Evolutionary conservation across 345 rosid species (phyloP).

Genomic region (Raphanus raphanistrum): DNA sequence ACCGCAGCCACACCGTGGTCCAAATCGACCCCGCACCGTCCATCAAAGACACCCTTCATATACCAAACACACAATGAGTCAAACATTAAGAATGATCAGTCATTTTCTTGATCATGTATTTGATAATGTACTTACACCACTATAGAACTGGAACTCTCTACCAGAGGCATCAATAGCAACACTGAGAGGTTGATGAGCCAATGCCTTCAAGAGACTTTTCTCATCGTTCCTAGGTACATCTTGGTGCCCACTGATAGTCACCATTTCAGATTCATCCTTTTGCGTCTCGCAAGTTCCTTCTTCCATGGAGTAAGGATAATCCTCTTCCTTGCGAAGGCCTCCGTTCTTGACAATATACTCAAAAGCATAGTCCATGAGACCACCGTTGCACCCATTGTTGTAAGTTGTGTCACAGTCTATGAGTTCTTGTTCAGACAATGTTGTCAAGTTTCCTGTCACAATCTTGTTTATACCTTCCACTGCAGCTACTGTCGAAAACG

Average conservation of each 20-base stretch:
- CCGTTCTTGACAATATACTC: constrained; percentile 66
- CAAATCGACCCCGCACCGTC: constrained; percentile 61
- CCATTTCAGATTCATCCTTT: constrained; percentile 62
- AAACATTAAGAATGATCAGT: background rate
- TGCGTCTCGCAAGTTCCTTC: constrained; percentile 57
- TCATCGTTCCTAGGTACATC: constrained; percentile 74
- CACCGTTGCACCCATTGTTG: constrained; percentile 89
- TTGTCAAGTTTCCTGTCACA: constrained; percentile 63
- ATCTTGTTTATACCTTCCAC: constrained; percentile 87
- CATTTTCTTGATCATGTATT: background rate
- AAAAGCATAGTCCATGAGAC: constrained; percentile 88
- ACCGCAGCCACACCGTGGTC: constrained; percentile 85
- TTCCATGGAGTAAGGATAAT: constrained; percentile 70
- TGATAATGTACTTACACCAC: constrained; percentile 51
- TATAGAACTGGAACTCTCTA: constrained; percentile 68
- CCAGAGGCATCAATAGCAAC: constrained; percentile 83
- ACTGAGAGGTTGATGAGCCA: constrained; percentile 76
- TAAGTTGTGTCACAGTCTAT: constrained; percentile 69
- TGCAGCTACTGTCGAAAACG: constrained; percentile 84
- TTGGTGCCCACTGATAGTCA: constrained; percentile 57
- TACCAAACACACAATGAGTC: background rate
- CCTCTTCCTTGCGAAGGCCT: constrained; percentile 74
- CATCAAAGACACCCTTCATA: constrained; percentile 71
- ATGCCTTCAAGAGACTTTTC: constrained; percentile 62
- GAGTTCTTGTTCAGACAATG: constrained; percentile 86